Base-by-base conservation (phyloP, 2,329 filamentous ascomycete species). In the Fusarium kyushuense region DNA sequence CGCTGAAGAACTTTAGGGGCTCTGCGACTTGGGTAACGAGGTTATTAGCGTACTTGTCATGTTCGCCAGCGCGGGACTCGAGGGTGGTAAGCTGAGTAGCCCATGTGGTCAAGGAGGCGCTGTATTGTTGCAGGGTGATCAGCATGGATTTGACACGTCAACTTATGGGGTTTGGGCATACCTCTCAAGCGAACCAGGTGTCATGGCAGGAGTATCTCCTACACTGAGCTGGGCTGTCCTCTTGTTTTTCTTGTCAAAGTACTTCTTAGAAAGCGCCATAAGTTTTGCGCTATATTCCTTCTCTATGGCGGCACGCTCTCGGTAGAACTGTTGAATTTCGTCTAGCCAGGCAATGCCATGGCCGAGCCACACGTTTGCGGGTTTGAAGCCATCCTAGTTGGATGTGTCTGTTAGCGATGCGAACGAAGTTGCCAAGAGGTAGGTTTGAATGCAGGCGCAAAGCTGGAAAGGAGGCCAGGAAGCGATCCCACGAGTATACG, bases 31-130 rank as follows among this genome's bases (percentile, higher is more conserved):
- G 90, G 36, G 86, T 84, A 55, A 97, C 80, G 63, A 99, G 84
- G 60, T 95, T 92, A 63, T 87, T 90, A 38, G 90, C 91, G 77
- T 92, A 97, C 71, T 89, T 88, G 72, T 97, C 95, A 80, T 97
- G 94, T 79, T 98, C 95, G 66, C 89, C 87, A 40, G 96, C 96
- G 72, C 94, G 89, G 42, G 90, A 88, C 80, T 99, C 96, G 70
- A 98, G 86, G 1, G 94, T 96, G 30, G 89, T 94, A 54, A 99
- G 87, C 79, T 98, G 96, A 6, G 94, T 96, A 14, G 93, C 91
- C 96, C 96, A 99, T 54, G 95, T 99, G 27, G 95, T 98, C 77
- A 99, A 87, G 23, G 95, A 98, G 54, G 96, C 96, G 77, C 94
- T 92, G 58, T 14, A 12, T 48, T 35, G 40, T 63, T 38, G 42